phyloP scores from a whole-genome alignment of 2,329 filamentous ascomycete species.

The Lithohypha guttulata region DNA sequence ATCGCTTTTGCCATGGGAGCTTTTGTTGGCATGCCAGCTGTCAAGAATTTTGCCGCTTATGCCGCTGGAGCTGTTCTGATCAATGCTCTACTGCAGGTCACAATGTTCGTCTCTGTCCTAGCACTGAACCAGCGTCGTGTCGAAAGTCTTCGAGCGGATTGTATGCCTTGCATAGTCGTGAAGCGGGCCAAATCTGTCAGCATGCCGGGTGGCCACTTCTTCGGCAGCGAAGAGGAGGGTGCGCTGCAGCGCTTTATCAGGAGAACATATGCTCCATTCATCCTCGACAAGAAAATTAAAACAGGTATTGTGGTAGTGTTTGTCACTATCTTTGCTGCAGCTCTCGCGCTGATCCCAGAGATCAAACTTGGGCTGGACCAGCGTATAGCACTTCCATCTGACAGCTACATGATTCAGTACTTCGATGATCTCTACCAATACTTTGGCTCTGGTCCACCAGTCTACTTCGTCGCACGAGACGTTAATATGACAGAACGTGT shows the following conservation, averaged over 20 bases:
- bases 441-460: conserved; percentile 79
- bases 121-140: conserved; percentile 84
- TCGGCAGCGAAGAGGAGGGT: conserved; percentile 74
- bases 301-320: conserved; percentile 67
- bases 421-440: conserved; percentile 95
- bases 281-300: conserved; percentile 74
- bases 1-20: conserved; percentile 85
- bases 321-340: conserved; percentile 75
- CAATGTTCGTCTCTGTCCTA: conserved; percentile 89
- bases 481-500: conserved; percentile 65
- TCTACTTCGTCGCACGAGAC: conserved; percentile 85
- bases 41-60: conserved; percentile 93
- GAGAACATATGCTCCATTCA: conserved; percentile 70
- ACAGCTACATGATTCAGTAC: conserved; percentile 89
- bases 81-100: conserved; percentile 93
- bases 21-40: conserved; percentile 94
- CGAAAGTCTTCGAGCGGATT: conserved; percentile 79
- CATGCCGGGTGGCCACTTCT: conserved; percentile 54
- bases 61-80: conserved; percentile 93
- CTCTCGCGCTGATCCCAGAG: conserved; percentile 70
- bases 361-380: conserved; percentile 86
- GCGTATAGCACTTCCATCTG: conserved; percentile 82
- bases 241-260: conserved; percentile 77
- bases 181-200: conserved; percentile 58
- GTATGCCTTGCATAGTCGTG: conserved; percentile 79